Evolutionary conservation across 768 basidiomycete species (phyloP).

Genomic region (Leccinum broughii): DNA sequence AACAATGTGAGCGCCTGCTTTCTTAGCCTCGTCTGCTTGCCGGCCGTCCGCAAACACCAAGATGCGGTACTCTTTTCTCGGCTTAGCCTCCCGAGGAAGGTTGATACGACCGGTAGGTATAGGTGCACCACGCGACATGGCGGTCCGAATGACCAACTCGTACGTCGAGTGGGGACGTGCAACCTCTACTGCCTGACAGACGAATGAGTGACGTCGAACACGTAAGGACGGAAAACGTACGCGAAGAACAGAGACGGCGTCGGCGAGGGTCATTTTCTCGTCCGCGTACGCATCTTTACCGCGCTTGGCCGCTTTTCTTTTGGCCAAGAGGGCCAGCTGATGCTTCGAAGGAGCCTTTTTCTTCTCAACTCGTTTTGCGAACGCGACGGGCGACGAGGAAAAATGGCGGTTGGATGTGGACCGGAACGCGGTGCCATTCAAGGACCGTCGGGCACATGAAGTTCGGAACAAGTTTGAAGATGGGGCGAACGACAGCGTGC

Average conservation of each 20-base stretch:
- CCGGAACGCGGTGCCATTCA: neutral
- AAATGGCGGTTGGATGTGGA: slow-evolving; percentile 37
- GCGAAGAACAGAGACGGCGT: slow-evolving; percentile 71
- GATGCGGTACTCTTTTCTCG: slow-evolving; percentile 69
- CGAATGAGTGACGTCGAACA: slow-evolving; percentile 5
- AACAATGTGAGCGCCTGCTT: slow-evolving; percentile 86
- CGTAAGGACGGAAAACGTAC: slow-evolving; percentile 40
- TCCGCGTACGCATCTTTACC: slow-evolving; percentile 56
- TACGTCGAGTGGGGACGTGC: slow-evolving; percentile 73
- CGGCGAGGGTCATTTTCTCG: slow-evolving; percentile 64
- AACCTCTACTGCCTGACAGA: slow-evolving; percentile 76
- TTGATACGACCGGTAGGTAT: slow-evolving; percentile 89
- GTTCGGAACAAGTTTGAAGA: neutral
- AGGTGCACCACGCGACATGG: slow-evolving; percentile 72
- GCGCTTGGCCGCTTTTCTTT: slow-evolving; percentile 55
- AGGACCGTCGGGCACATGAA: slow-evolving; percentile 5
- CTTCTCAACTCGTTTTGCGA: slow-evolving; percentile 50
- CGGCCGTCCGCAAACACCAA: slow-evolving; percentile 93
- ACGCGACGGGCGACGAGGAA: slow-evolving; percentile 47
- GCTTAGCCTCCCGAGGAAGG: slow-evolving; percentile 79
- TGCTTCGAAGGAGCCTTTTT: slow-evolving; percentile 69
- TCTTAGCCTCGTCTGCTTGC: slow-evolving; percentile 77
- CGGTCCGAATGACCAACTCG: slow-evolving; percentile 79
- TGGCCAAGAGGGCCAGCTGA: slow-evolving; percentile 63
- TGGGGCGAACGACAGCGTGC: slow-evolving; percentile 10